These are phyloP conservation scores for Globisporangium yorkense DNA, from an alignment of 352 stramenopile genomes.

Conservation along the genomic window DNA sequence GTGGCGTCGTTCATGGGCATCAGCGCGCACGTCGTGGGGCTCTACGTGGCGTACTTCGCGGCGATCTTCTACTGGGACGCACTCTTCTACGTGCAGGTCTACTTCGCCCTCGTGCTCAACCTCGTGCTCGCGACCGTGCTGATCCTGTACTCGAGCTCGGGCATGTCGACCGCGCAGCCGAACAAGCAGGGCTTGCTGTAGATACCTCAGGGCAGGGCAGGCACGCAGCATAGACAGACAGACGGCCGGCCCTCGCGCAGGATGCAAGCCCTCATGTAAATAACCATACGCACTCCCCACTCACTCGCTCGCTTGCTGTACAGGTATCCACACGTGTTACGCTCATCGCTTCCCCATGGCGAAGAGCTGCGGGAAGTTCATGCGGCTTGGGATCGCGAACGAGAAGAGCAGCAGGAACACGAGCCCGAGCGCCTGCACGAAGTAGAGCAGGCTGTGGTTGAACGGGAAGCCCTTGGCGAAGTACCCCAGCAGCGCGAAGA, in stretches of 20 bases:
- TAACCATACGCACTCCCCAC: constrained; percentile 4
- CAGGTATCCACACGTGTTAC: neutral
- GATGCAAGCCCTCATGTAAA: constrained; percentile 9
- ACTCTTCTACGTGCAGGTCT: constrained; percentile 75
- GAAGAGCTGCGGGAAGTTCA: constrained; percentile 82
- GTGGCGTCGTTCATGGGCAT: constrained; percentile 80
- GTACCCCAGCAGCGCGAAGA: constrained; percentile 76
- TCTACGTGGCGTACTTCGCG: constrained; percentile 66
- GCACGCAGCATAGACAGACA: neutral
- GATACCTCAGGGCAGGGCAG: neutral
- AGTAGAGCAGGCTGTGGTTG: constrained; percentile 77
- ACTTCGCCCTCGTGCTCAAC: constrained; percentile 67
- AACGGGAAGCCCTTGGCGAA: constrained; percentile 73
- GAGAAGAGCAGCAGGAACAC: constrained; percentile 73
- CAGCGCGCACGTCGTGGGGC: constrained; percentile 60
- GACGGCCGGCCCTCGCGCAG: neutral
- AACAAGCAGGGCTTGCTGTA: constrained; percentile 34
- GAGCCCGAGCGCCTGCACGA: constrained; percentile 58
- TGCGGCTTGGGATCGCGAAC: constrained; percentile 64
- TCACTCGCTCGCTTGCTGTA: neutral
- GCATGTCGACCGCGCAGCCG: constrained; percentile 46
- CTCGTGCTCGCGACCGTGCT: constrained; percentile 43
- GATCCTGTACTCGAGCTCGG: constrained; percentile 55
- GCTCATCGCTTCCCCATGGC: constrained; percentile 70
- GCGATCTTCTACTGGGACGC: constrained; percentile 72